Base-by-base conservation (phyloP, 495 filamentous ascomycete species). In the Podospora tetraspora region DNA sequence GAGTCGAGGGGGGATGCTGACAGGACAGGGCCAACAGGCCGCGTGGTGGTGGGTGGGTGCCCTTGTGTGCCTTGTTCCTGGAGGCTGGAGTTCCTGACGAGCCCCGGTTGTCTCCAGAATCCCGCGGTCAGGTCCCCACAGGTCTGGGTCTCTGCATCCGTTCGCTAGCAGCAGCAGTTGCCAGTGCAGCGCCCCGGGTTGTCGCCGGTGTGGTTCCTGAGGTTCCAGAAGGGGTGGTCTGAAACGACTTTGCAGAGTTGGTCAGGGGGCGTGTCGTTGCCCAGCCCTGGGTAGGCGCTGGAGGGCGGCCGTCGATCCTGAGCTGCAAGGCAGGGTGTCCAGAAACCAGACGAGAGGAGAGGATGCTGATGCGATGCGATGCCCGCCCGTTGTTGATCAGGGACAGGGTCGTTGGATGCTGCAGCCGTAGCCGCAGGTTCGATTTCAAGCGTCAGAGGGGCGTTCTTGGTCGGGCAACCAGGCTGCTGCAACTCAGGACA, bases 191-290 rank as follows among this genome's bases (percentile, higher is more conserved):
- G 68, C 61, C 43, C 66, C 25, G 25, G 66, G 25, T 68, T 61
- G 61, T 62, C 61, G 30, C 30, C 22, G 27, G 43, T n/a, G 56
- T 30, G 68, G 64, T 58, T 68, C 52, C 65, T 60, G 66, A 66
- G 43, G 70, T 67, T 72, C 70, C 61, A 71, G 70, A 69, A 70
- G 59, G 64, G 56, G 6, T 62, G 29, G 66, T 62, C 72, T 74
- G 72, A 72, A 74, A 74, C 74, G 62, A 59, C 62, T 34, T 64
- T 34, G 61, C 64, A 63, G 64, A 69, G 64, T 34, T 22, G 57
- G 59, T 19, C 58, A 25, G 68, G 19, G 24, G 66, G 64, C 24
- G 29, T 43, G 59, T 37, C 52, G 62, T 22, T 16, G 65, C 66
- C 19, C 58, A 61, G 57, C 21, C 32, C 19, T 64, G 59, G 34